Evolutionary conservation across 306 rosid species (phyloP), one percentile per base, ranked within the genome.

Genomic region (Castanospermum australe): DNA sequence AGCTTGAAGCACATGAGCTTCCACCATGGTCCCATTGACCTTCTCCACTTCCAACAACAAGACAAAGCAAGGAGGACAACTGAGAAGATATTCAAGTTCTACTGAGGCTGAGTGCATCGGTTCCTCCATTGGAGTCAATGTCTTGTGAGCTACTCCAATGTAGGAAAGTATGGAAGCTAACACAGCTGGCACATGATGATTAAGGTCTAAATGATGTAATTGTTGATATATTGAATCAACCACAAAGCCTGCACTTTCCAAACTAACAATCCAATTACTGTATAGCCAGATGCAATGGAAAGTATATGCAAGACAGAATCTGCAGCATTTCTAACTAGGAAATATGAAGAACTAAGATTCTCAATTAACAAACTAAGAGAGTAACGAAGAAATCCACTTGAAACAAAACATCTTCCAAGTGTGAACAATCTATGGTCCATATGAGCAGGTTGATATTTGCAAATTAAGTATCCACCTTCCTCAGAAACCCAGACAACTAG

Each of bases 111-210:
- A n/a, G n/a, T n/a, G n/a, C n/a, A n/a, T n/a, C 87, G 94, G 90
- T 55, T 90, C 94, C 80, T 90, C 94, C 68, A 90, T 75, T 28
- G 88, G 84, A 75, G 94, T 92, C 84, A 90, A 84, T 80, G 88
- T 90, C 64, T 86, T 86, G 39, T 84, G 75, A 30, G 92, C 92
- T 76, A 88, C 88, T 79, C 94, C 94, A 80, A 90, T 61, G 68
- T 86, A 90, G 45, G 92, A 88, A 67, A 90, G 94, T 84, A 88
- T 88, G 48, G 92, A 79, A 78, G 90, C 92, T 38, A 90, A 89
- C 72, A 90, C 90, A 73, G 81, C 83, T 30, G 92, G 94, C 7
- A 88, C 94, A 28, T 84, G 89, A 41, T 83, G 78, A 54, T 90
- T 88, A 48, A 90, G 88, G 79, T 90, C 92, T 86, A 90, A 78